Conservation (phyloP, 129 eudicot species). For the Chrysanthemum seticuspe region DNA sequence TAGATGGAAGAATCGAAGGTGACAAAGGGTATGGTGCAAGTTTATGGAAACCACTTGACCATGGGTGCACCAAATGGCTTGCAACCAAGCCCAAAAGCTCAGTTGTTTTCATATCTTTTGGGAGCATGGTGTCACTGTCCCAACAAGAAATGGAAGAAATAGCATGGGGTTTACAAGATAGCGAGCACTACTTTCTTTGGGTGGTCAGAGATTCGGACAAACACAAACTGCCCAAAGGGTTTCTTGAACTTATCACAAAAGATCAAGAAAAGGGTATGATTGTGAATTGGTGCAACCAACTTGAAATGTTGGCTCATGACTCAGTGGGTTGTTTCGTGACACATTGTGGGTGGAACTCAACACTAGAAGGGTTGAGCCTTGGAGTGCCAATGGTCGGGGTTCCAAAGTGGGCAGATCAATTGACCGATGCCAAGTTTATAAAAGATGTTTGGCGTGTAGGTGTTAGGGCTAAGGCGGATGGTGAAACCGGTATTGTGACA, state of each 20-base stretch:
- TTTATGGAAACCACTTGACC: constrained; percentile 51
- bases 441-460: constrained; percentile 64
- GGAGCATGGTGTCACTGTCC: constrained; percentile 58
- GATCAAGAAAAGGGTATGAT: constrained; percentile 37
- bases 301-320: constrained; percentile 51
- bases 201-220: constrained; percentile 49
- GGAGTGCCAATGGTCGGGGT: constrained; percentile 67
- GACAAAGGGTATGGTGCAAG: constrained; percentile 67
- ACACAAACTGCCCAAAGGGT: constrained; percentile 43
- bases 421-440: constrained; percentile 56
- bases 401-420: constrained; percentile 68
- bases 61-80: constrained; percentile 54
- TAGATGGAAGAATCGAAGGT: constrained; percentile 55
- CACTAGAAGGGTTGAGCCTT: constrained; percentile 56
- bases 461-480: constrained; percentile 46
- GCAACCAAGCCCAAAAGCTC: constrained; percentile 42
- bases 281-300: constrained; percentile 65
- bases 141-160: constrained; percentile 53
- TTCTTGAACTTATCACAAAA: constrained; percentile 28
- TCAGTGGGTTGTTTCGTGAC: constrained; percentile 66
- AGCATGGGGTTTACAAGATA: constrained; percentile 45
- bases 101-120: constrained; percentile 63
- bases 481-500: constrained; percentile 38
- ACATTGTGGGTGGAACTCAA: constrained; percentile 85
- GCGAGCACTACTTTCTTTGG: constrained; percentile 46